Conservation (phyloP, 202 grass and related monocot species). For the Brachypodium distachyon region DNA sequence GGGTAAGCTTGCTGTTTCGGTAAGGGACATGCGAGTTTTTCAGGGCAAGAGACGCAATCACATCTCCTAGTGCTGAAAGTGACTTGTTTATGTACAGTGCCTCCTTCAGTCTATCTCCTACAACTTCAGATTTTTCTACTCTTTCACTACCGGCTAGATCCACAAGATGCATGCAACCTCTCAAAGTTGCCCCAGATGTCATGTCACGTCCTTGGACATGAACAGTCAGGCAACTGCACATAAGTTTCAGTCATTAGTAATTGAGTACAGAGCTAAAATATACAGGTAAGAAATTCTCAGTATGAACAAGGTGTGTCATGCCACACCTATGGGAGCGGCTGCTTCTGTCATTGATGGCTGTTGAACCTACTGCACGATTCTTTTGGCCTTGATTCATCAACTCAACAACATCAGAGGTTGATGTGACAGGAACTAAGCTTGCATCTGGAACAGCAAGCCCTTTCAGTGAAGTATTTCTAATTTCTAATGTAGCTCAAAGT, state of each 20-base stretch:
- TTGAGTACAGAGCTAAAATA: conserved; percentile 22
- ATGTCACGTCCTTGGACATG: conserved; percentile 81
- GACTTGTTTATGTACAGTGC: conserved; percentile 98
- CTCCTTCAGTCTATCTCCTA: conserved; percentile 93
- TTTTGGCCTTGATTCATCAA: conserved; percentile 88
- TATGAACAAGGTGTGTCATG: conserved; percentile 13
- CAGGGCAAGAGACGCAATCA: conserved; percentile 77
- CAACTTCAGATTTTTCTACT: conserved; percentile 92
- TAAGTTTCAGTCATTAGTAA: conserved; percentile 21
- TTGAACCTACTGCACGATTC: conserved; percentile 78
- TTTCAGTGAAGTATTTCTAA: conserved; percentile 65
- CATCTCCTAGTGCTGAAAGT: conserved; percentile 92
- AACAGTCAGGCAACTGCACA: conserved; percentile 82
- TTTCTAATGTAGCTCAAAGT: conserved; percentile 76
- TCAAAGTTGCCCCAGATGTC: conserved; percentile 46
- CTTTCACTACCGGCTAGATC: conserved; percentile 97
- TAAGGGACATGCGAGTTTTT: conserved; percentile 84
- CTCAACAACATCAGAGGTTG: conserved; percentile 65
- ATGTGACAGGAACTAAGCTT: conserved; percentile 65
- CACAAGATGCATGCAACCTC: conserved; percentile 89
- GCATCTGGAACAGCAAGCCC: conserved; percentile 77
- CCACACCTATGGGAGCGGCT: conserved; percentile 92
- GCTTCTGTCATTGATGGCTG: conserved; percentile 88
- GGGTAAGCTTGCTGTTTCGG: conserved; percentile 96
- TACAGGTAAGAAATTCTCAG: neutral